A percentile compares a stretch with the other conserved stretches of the same genome.
Conservation (phyloP, 768 basidiomycete genomes). For the Boletus tomentosulus region DNA sequence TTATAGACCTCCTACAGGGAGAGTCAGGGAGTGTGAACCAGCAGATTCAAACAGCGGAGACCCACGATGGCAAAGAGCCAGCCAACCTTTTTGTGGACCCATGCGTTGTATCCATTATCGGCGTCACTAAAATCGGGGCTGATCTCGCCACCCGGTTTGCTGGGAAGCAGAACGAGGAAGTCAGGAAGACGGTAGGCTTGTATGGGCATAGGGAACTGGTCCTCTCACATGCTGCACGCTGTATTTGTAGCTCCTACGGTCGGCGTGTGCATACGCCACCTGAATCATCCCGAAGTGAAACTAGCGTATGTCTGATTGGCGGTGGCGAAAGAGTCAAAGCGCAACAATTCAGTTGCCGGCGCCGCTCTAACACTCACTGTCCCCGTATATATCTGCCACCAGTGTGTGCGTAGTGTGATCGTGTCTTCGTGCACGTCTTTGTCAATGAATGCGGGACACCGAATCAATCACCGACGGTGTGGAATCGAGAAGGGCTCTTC, state of each 20-base stretch:
- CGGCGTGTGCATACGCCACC: not conserved
- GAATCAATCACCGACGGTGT: not conserved
- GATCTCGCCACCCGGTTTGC: slow-evolving; percentile 27
- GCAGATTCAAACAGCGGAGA: not conserved
- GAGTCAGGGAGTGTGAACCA: not conserved
- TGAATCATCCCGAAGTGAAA: slow-evolving; percentile 13
- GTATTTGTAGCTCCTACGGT: slow-evolving; percentile 15
- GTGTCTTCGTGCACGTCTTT: not conserved
- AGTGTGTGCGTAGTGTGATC: not conserved
- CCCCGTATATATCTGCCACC: not conserved
- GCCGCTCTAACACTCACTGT: not conserved
- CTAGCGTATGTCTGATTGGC: slow-evolving; percentile 1
- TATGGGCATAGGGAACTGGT: slow-evolving; percentile 10
- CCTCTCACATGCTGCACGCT: not conserved
- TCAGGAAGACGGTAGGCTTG: slow-evolving; percentile 24
- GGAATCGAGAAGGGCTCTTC: not conserved
- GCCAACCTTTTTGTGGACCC: slow-evolving; percentile 22
- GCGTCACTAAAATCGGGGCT: slow-evolving; percentile 24
- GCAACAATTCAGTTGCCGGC: not conserved
- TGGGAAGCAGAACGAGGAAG: slow-evolving; percentile 21
- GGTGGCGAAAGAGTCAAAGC: slow-evolving; percentile 5
- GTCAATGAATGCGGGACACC: not conserved
- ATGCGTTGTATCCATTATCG: slow-evolving; percentile 18
- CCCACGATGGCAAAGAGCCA: slow-evolving; percentile 21
- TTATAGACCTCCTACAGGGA: slow-evolving; percentile 23